A percentile compares a stretch with the other conserved stretches of the same genome.
Conservation (phyloP, 352 stramenopile genomes). For the Blastocystis sp. region DNA sequence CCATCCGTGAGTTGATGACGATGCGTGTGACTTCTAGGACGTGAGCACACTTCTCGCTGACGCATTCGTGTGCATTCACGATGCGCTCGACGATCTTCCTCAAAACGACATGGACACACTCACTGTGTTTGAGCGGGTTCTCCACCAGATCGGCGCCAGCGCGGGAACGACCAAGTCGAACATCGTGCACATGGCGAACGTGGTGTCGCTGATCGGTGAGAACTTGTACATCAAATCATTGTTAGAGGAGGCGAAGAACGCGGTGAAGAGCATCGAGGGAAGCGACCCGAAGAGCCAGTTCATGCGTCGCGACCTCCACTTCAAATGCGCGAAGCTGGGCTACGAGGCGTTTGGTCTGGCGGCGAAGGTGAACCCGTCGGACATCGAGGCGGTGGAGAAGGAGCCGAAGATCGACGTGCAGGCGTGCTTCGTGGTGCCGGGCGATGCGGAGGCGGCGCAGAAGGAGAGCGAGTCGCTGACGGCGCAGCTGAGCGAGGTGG, state of each 20-base stretch:
- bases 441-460: neutral
- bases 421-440: neutral
- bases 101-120: neutral
- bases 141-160: neutral
- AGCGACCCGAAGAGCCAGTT: conserved; percentile 62
- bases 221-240: neutral
- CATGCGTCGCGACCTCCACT: conserved; percentile 47
- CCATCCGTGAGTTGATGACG: neutral
- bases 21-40: neutral
- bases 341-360: conserved; percentile 24
- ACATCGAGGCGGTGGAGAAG: neutral
- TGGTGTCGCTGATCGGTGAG: conserved; percentile 6
- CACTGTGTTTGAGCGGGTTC: conserved; percentile 34
- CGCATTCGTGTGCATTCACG: neutral
- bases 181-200: conserved; percentile 14
- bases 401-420: neutral
- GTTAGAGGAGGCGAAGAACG: conserved; percentile 14
- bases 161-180: neutral
- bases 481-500: neutral
- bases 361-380: neutral
- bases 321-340: conserved; percentile 4
- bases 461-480: neutral
- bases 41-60: conserved; percentile 6
- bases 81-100: neutral
- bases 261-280: neutral